Evolutionary conservation across 2,329 filamentous ascomycete species (phyloP), one percentile per base, ranked within the genome.

Genomic region (Chrysoporthe austroafricana): DNA sequence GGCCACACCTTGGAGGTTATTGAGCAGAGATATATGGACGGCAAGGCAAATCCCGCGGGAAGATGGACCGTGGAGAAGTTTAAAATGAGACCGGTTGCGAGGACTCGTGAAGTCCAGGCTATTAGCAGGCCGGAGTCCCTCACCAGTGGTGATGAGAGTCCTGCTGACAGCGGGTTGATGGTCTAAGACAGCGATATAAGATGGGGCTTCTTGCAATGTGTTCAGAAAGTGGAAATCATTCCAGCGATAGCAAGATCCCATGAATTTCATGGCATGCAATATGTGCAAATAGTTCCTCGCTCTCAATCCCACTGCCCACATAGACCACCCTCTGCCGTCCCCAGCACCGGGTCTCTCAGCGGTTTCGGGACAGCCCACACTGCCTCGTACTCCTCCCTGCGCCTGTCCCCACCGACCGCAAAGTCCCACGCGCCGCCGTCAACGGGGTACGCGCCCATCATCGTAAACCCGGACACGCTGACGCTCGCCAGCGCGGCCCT

Each of bases 381-480:
- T 67, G 77, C 72, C 61, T 80, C 76, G 71, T 79, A 83, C 21
- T 76, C 71, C 69, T 81, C 80, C 1, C 81, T 82, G 7, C 81
- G 82, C 18, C 75, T 71, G 69, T 82, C 80, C 1, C 82, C 82
- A 9, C 82, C 83, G 2, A 79, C 74, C 4, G 76, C 76, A 73
- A 84, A 86, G 72, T 87, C 84, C 85, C 85, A 88, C 13, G 76
- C 74, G 0, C 76, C 77, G 2, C 81, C 79, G 48, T 71, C 73
- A 46, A 72, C 72, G 2, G 84, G 84, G 77, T 88, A 89, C 4
- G 84, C 85, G 0, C 86, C 86, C 74, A 88, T 82, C 85, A 87
- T 87, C 63, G 81, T 84, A 70, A 85, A 87, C 0, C 83, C 83
- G 1, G 73, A 70, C 4, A 84, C 65, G 65, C 77, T 59, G 1